phyloP scores from a whole-genome alignment of 768 basidiomycete genomes.

The Lactifluus hygrophoroides region DNA sequence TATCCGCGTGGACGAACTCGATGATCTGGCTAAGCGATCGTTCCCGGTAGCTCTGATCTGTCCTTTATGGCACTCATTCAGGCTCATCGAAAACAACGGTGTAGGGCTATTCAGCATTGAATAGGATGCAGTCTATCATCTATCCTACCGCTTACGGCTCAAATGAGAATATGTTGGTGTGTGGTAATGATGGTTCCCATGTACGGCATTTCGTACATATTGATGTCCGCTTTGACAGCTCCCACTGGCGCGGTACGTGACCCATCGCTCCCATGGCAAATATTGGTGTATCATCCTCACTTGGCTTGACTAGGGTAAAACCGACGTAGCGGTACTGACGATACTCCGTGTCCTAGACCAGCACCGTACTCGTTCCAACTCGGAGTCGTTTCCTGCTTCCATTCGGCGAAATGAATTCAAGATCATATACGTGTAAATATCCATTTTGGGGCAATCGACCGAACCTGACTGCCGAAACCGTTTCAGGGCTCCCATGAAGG shows the following conservation, averaged over 20 bases:
- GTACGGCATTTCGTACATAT: not conserved
- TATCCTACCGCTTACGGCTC: slow-evolving; percentile 89
- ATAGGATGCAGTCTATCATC: slow-evolving; percentile 92
- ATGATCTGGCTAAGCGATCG: slow-evolving; percentile 67
- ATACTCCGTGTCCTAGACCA: slow-evolving; percentile 84
- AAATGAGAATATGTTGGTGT: slow-evolving; percentile 94
- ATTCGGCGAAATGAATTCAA: slow-evolving; percentile 78
- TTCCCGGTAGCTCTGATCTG: slow-evolving; percentile 54
- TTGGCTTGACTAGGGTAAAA: slow-evolving; percentile 71
- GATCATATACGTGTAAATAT: slow-evolving; percentile 85
- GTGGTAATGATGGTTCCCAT: slow-evolving; percentile 41
- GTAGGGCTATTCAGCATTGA: slow-evolving; percentile 80
- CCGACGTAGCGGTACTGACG: slow-evolving; percentile 92
- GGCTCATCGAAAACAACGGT: slow-evolving; percentile 1
- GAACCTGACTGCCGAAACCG: not conserved
- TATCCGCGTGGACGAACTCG: slow-evolving; percentile 63
- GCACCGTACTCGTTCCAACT: slow-evolving; percentile 35
- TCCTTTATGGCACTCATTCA: not conserved
- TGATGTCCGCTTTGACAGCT: slow-evolving; percentile 38
- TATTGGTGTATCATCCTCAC: not conserved
- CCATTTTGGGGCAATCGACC: not conserved
- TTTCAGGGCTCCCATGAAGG: slow-evolving; percentile 92
- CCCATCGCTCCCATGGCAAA: not conserved
- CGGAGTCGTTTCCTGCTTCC: slow-evolving; percentile 34
- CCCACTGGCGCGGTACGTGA: slow-evolving; percentile 90